Conservation (phyloP, 257 asterid species). For the Perilla frutescens region DNA sequence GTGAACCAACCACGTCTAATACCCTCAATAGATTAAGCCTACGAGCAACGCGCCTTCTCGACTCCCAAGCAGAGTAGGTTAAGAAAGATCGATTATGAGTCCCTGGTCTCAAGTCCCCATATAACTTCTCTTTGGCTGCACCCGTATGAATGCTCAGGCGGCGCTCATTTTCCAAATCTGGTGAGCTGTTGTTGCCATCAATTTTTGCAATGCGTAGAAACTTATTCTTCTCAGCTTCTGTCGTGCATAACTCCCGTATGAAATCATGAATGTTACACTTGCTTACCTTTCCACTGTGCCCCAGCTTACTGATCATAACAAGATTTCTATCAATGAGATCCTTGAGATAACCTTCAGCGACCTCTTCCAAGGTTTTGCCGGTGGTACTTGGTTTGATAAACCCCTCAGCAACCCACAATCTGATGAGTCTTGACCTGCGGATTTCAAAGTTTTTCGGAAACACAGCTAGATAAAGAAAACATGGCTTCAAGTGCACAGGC, state of each 20-base stretch:
- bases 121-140: not conserved
- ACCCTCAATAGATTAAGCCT: conserved; percentile 15
- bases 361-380: conserved; percentile 24
- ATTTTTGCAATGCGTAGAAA: conserved; percentile 5
- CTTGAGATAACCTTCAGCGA: conserved; percentile 3
- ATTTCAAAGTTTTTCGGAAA: conserved; percentile 23
- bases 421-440: not conserved
- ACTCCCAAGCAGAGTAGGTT: conserved; percentile 5
- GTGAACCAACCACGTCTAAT: not conserved
- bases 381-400: not conserved
- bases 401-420: conserved; percentile 41
- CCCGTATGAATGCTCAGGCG: not conserved
- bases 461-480: conserved; percentile 1
- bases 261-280: no score
- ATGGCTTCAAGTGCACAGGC: conserved; percentile 32
- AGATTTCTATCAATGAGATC: conserved; percentile 36
- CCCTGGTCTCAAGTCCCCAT: not conserved
- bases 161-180: not conserved
- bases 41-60: not conserved
- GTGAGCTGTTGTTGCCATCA: not conserved
- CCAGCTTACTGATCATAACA: not conserved
- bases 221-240: conserved; percentile 16
- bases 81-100: conserved; percentile 2
- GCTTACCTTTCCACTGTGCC: no score
- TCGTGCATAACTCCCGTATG: not conserved